Percentiles rank a stretch among this genome's conserved stretches.
These are phyloP conservation scores for Blastomyces silverae DNA, from an alignment of 2,329 filamentous ascomycete species.

Conservation along the genomic window DNA sequence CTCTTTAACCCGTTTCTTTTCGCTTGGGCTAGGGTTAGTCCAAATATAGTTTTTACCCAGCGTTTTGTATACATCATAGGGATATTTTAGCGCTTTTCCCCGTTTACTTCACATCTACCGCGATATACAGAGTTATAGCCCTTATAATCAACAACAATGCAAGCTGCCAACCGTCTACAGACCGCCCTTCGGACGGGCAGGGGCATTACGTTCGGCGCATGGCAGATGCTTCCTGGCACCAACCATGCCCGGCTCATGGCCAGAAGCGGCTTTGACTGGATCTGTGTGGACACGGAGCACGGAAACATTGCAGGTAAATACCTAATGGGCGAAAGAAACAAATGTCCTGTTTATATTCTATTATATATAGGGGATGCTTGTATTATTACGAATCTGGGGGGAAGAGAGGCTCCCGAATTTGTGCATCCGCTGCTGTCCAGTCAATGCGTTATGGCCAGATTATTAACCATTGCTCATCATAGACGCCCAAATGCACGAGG, in stretches of 20 bases:
- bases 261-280: conserved; percentile 49
- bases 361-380: not conserved
- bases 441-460: not conserved
- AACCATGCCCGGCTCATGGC: conserved; percentile 50
- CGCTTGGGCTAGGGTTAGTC: no score
- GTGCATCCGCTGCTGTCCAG: not conserved
- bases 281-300: conserved; percentile 51
- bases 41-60: no score
- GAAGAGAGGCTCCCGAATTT: not conserved
- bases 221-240: conserved; percentile 53
- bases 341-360: not conserved
- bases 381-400: not conserved
- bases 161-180: conserved; percentile 49
- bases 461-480: not conserved
- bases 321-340: not conserved
- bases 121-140: not conserved
- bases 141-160: conserved; percentile 34
- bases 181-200: conserved; percentile 45
- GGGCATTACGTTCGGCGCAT: conserved; percentile 49
- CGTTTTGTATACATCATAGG: no score
- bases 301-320: conserved; percentile 49
- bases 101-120: not conserved
- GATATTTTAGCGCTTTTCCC: no score
- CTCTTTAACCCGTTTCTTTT: no score
- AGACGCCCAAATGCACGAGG: conserved; percentile 51